Evolutionary conservation across 2,329 filamentous ascomycete species (phyloP), one percentile per base, ranked within the genome.

Genomic region (Xylogone sp.): DNA sequence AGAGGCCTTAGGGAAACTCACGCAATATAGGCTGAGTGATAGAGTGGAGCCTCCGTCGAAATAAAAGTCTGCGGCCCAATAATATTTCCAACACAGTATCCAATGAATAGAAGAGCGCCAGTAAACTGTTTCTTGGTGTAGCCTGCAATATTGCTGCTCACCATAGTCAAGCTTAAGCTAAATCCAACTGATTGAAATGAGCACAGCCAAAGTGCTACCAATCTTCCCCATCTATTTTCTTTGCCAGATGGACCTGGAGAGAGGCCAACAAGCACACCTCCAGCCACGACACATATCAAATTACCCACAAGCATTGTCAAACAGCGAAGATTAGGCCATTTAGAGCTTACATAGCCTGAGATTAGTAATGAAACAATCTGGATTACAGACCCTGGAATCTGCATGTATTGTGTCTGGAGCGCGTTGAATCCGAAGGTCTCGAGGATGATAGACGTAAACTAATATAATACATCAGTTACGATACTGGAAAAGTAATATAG

Each of bases 331-430:
- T 46, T 49, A 8, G 75, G 75, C 58, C 66, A 80, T 18, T 66
- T 69, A 0, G 72, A 75, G 58, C 76, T 76, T 21, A 82, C 67
- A 49, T 70, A 71, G 31, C 77, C 77, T 2, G 75, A 76, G 3
- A 69, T 56, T 13, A 82, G 62, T 4, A 81, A 69, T 0, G 76
- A 72, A 2, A 78, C 56, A 56, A 81, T 78, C 50, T 81, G 76
- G 1, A 82, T 71, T 0, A 74, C 77, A 16, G 78, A 78, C 16
- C 78, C 78, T 0, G 79, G 79, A 49, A 83, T 83, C 53, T 82
- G 77, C 19, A 83, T 74, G 52, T 79, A 79, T 55, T 79, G 76
- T 0, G 74, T 75, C 10, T 72, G 71, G 3, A 77, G 64, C 10
- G 53, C 46, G 48, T 49, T 34, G 39, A 68, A 67, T 1, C 66